Evolutionary conservation across 2,329 filamentous ascomycete genomes (phyloP).

Genomic region (Colletotrichum godetiae): DNA sequence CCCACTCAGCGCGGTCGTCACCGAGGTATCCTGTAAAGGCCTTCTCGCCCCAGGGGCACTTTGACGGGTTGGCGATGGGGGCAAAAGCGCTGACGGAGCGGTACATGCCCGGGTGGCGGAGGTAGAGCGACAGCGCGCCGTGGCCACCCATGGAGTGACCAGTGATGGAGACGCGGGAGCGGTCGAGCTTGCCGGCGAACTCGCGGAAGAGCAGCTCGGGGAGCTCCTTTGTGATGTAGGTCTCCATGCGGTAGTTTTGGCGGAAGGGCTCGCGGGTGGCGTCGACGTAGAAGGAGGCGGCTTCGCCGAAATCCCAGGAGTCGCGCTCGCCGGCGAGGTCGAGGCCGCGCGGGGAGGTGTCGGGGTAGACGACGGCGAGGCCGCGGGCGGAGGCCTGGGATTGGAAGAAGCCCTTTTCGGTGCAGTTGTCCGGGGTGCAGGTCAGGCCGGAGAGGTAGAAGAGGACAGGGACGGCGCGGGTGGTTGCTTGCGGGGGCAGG

Average conservation of each 20-base stretch:
- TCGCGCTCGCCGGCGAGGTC: conserved; percentile 87
- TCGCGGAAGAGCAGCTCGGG: conserved; percentile 78
- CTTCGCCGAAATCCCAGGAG: conserved; percentile 89
- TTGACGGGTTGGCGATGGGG: conserved; percentile 86
- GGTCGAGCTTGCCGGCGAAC: conserved; percentile 78
- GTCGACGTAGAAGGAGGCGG: conserved; percentile 95
- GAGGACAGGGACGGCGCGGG: conserved; percentile 77
- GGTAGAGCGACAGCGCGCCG: conserved; percentile 90
- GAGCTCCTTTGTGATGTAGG: conserved; percentile 91
- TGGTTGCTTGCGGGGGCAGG: conserved; percentile 78
- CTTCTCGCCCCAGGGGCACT: conserved; percentile 95
- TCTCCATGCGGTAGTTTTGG: conserved; percentile 92
- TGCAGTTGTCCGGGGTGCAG: conserved; percentile 89
- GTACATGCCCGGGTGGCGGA: conserved; percentile 92
- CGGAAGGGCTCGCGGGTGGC: conserved; percentile 80
- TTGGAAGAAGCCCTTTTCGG: conserved; percentile 92
- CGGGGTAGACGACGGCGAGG: conserved; percentile 94
- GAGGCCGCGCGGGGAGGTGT: conserved; percentile 91
- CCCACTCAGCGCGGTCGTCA: conserved; percentile 80
- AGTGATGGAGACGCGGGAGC: conserved; percentile 79
- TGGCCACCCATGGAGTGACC: conserved; percentile 99
- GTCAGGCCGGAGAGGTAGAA: conserved; percentile 95
- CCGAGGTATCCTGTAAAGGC: conserved; percentile 94
- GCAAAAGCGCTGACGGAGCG: conserved; percentile 90
- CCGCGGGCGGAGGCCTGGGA: conserved; percentile 81